Evolutionary conservation across 805 yeast species (phyloP).

Genomic region (Maudiozyma pseudohumilis): DNA sequence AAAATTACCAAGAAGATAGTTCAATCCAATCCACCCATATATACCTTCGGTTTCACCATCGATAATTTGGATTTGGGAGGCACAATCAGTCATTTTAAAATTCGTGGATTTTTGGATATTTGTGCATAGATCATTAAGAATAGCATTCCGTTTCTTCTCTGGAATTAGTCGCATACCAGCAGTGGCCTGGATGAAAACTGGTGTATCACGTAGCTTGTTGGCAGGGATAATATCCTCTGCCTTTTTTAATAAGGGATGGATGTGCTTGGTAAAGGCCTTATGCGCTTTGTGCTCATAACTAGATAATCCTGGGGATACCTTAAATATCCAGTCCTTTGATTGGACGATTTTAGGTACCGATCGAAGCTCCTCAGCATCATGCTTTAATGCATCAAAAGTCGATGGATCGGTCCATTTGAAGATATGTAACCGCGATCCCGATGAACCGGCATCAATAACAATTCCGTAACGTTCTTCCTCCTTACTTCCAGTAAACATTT

Average conservation of each 20-base stretch:
- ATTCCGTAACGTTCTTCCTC: slow-evolving; percentile 54
- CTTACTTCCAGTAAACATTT: neutral
- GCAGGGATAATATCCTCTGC: slow-evolving; percentile 66
- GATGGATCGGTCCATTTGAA: slow-evolving; percentile 65
- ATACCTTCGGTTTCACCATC: slow-evolving; percentile 94
- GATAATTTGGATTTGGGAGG: slow-evolving; percentile 67
- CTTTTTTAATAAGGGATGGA: slow-evolving; percentile 50
- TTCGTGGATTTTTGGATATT: slow-evolving; percentile 42
- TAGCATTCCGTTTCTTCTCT: slow-evolving; percentile 37
- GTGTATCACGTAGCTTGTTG: slow-evolving; percentile 53
- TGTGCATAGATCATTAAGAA: slow-evolving; percentile 54
- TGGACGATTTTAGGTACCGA: slow-evolving; percentile 64
- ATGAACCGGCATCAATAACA: slow-evolving; percentile 90
- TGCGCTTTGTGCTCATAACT: slow-evolving; percentile 44
- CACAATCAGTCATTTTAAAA: slow-evolving; percentile 50
- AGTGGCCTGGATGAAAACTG: slow-evolving; percentile 85
- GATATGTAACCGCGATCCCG: slow-evolving; percentile 83
- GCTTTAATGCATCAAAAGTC: neutral
- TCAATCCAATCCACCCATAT: slow-evolving; percentile 91
- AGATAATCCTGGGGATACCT: slow-evolving; percentile 80
- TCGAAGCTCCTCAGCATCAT: slow-evolving; percentile 28
- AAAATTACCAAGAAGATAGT: slow-evolving; percentile 65
- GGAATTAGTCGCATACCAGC: slow-evolving; percentile 90
- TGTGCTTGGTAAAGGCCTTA: slow-evolving; percentile 63
- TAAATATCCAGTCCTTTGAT: slow-evolving; percentile 57